Base-by-base conservation (phyloP, 192 early-diverging fungal species). In the Allomyces javanicus region DNA sequence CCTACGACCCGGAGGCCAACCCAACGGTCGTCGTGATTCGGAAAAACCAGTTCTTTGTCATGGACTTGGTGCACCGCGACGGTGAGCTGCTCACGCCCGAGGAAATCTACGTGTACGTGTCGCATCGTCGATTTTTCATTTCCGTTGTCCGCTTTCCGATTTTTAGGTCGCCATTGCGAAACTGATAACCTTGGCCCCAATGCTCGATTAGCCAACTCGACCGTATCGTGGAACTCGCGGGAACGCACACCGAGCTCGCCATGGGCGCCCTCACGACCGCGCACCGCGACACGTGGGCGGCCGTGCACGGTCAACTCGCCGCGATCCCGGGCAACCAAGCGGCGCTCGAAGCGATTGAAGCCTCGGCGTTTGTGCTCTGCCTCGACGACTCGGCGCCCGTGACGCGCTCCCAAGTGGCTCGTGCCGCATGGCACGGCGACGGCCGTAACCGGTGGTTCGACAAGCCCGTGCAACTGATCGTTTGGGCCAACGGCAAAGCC, bases 391-490 rank as follows among this genome's bases (percentile, higher is more conserved):
- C 82, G 3, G 78, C 73, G 40, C 95, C 95, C 12, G 85, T 90
- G 55, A 95, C 93, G 25, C 86, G 87, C 62, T 89, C 94, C 62
- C 89, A 96, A 77, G 73, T 84, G 65, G 86, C 84, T 44, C 85
- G 88, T 67, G 86, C 85, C 66, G 92, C 86, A 79, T 97, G 93
- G 95, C 90, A 92, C 68, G 95, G 95, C 62, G 87, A 95, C 73
- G 95, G 93, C 62, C 84, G 85, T 67, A 98, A 98, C 81, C 88
- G 95, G 67, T 98, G 87, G 85, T 95, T 90, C 78, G 95, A 98
- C 81, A 96, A 98, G 79, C 78, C 90, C 61, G 78, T 91, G 66
- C 93, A 98, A 79, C 94, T 98, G 63, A 89, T 96, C 75, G 88
- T 96, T 62, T 92, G 88, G 76, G 93, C 93, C 67, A 98, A 98